Evolutionary conservation across 78 protist species (phyloP), one percentile per base, ranked within the genome.

Genomic region (Dictyostelium brefeldianum): DNA sequence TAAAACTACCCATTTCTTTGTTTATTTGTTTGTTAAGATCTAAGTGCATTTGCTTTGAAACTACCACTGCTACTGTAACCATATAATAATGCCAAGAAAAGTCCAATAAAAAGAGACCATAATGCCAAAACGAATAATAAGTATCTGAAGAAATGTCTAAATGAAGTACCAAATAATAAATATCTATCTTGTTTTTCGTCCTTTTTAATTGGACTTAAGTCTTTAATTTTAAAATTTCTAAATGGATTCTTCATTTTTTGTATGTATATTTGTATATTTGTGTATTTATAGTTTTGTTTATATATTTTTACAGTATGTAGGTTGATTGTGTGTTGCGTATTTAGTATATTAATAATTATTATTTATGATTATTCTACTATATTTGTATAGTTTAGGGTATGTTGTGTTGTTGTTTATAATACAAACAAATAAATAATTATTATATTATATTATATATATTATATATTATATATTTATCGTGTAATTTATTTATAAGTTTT

Each of bases 61-160:
- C 29, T 54, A 5, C 29, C 41, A 31, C 48, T 64, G n/a, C 46
- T 25, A n/a, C n/a, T 51, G 41, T 51, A 81, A 5, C 75, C 89
- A 69, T 81, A 41, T 65, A 81, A 69, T 10, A 81, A 31, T 14
- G 50, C 89, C 5, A 81, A 53, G 18, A 81, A 81, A 41, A 81
- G 27, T 12, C 79, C 78, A 1, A 81, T 51, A 67, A 81, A 81
- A 7, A 81, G 6, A 6, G 67, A 79, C 89, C 89, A 81, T 65
- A 81, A 71, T n/a, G 51, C 8, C 36, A 81, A 51, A 51, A 81
- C 8, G 47, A 9, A 8, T 65, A 14, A 9, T n/a, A 29, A n/a
- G 3, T 8, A 51, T 36, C 43, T 51, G 56, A 51, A 36, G 31
- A 56, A 78, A 78, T 53, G 70, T 18, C 14, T 20, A 18, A 57